Evolutionary conservation across 1,284 basidiomycete genomes (phyloP).

Genomic region (Rhodotorula sp.): DNA sequence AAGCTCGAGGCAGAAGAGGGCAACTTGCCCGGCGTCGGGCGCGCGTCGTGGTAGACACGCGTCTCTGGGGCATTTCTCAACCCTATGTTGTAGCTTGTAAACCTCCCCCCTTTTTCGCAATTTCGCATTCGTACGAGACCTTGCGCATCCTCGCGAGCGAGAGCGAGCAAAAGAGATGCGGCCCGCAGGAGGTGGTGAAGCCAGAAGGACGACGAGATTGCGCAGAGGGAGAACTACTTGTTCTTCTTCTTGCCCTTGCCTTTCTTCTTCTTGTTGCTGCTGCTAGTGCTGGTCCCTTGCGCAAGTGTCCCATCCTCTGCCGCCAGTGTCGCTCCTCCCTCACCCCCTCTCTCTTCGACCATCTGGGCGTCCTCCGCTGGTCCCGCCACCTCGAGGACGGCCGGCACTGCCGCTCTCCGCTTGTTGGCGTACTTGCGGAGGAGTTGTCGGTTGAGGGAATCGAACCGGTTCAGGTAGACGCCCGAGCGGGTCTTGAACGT

Average conservation of each 20-base stretch:
- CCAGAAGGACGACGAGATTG: too few species aligned
- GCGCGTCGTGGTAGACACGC: conserved; percentile 32
- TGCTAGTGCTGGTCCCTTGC: neutral
- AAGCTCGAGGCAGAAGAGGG: conserved; percentile 33
- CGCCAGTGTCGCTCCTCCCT: neutral
- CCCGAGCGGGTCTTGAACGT: conserved; percentile 93
- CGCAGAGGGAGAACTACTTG: neutral
- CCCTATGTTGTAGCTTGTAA: neutral
- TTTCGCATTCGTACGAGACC: too few species aligned
- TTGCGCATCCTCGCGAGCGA: too few species aligned
- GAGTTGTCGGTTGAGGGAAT: conserved; percentile 76
- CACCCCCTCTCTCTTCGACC: neutral
- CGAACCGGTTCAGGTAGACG: conserved; percentile 91
- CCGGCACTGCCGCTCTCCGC: neutral
- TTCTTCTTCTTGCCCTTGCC: conserved; percentile 24
- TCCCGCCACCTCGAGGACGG: neutral
- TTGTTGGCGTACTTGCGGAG: conserved; percentile 71
- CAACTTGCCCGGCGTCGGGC: conserved; percentile 35
- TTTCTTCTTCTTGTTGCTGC: conserved; percentile 8
- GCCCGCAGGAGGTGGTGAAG: too few species aligned
- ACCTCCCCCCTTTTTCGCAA: neutral
- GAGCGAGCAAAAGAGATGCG: too few species aligned
- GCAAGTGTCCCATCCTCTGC: too few species aligned
- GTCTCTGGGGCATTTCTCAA: neutral
- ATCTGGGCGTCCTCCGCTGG: neutral